Evolutionary conservation across 495 filamentous ascomycete species (phyloP).

Genomic region (Umbilicaria muhlenbergii): DNA sequence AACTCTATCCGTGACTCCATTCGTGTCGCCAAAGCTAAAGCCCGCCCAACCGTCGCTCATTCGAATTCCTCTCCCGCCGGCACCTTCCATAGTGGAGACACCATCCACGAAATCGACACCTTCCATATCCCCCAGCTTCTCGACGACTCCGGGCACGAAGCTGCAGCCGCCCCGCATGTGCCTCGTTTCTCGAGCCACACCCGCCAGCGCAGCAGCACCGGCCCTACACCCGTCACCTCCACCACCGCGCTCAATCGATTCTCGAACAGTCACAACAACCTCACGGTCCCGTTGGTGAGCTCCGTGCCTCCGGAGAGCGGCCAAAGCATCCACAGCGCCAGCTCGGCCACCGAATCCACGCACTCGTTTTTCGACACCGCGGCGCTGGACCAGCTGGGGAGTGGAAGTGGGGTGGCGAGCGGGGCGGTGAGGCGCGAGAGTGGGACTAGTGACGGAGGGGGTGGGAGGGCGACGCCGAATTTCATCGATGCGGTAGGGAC

Average conservation of each 20-base stretch:
- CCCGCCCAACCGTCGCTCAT: constrained; percentile 26
- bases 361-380: constrained; percentile 15
- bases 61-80: constrained; percentile 12
- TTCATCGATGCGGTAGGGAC: constrained; percentile 64
- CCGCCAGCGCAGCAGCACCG: constrained; percentile 75
- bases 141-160: constrained; percentile 15
- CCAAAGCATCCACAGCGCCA: constrained; percentile 12
- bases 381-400: constrained; percentile 3
- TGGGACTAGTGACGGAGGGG: not conserved
- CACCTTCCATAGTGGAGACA: constrained; percentile 9
- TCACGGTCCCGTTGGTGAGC: constrained; percentile 22
- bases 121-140: constrained; percentile 17
- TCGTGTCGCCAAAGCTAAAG: constrained; percentile 68
- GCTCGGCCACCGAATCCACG: constrained; percentile 8
- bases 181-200: constrained; percentile 53
- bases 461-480: constrained; percentile 22
- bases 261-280: constrained; percentile 34
- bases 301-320: constrained; percentile 2
- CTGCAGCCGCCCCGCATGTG: constrained; percentile 55
- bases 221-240: constrained; percentile 44
- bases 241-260: constrained; percentile 57
- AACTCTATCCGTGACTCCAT: constrained; percentile 81
- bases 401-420: not conserved
- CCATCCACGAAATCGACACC: constrained; percentile 12
- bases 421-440: not conserved